phyloP scores from a whole-genome alignment of 352 stramenopile species.

The Globisporangium viniferum region DNA sequence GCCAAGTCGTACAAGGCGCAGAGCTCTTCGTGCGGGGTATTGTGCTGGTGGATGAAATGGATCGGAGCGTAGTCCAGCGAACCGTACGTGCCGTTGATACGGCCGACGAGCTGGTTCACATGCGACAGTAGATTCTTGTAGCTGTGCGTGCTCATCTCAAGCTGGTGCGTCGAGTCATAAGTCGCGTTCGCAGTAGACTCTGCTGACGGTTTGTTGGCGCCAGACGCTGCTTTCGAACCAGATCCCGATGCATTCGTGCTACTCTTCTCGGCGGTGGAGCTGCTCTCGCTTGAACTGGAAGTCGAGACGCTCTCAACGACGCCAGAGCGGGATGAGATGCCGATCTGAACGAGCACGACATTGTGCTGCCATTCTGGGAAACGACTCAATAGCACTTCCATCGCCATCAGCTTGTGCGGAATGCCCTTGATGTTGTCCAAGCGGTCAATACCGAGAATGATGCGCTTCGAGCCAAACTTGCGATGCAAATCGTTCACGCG shows the following conservation, averaged over 20 bases:
- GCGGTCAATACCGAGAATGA: conserved; percentile 83
- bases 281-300: neutral
- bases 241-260: conserved; percentile 1
- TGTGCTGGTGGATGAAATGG: conserved; percentile 87
- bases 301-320: conserved; percentile 30
- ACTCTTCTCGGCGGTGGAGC: conserved; percentile 13
- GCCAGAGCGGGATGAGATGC: conserved; percentile 85
- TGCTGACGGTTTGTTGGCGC: conserved; percentile 1
- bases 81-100: conserved; percentile 88
- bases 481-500: conserved; percentile 69
- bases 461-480: conserved; percentile 78
- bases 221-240: neutral
- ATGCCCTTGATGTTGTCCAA: conserved; percentile 90
- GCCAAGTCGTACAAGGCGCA: conserved; percentile 88
- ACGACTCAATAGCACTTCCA: conserved; percentile 79
- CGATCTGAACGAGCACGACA: conserved; percentile 94
- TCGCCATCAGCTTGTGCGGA: conserved; percentile 84
- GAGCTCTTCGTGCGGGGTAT: conserved; percentile 79
- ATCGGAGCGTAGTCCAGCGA: conserved; percentile 88
- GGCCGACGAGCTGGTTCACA: conserved; percentile 87
- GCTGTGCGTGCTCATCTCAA: conserved; percentile 78
- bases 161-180: conserved; percentile 46
- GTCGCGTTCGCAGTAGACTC: conserved; percentile 13
- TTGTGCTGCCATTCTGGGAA: conserved; percentile 93
- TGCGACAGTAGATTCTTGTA: conserved; percentile 70